Evolutionary conservation across 2,329 filamentous ascomycete genomes (phyloP), one percentile per base, ranked within the genome.

Genomic region (Periglandula ipomoeae): DNA sequence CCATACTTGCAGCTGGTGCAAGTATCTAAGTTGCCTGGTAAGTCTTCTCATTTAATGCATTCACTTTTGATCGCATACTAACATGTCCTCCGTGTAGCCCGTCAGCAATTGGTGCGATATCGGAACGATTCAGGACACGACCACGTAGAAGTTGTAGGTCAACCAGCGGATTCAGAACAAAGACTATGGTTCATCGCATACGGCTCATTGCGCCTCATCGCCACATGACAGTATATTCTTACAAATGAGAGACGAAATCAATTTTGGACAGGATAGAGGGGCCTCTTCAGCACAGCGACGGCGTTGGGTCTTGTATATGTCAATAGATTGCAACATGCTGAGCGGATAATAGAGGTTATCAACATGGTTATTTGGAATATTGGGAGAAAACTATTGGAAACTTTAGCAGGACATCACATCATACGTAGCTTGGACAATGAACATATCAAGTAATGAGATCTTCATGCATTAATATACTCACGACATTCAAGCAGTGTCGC

Each of bases 21-120:
- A 94, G 72, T 93, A 95, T 61, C 69, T 98, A 58, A 94, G 86
- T 65, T 98, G 93, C 63, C 70, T 98, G 70, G 88, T 93, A 72
- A 79, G 88, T 84, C 20, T 9, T 15, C 9, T 27, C 17, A 3
- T 24, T 13, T 3, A 9, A n/a, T 5, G 15, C 5, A 6, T 2
- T n/a, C 13, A 4, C 3, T 15, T 2, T 15, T 19, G 3, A 27
- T 24, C n/a, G 22, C 15, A 30, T 44, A 34, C 47, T 52, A 47
- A 52, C 34, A 22, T 42, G 13, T 6, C 30, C 2, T 40, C 6
- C 35, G 23, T 47, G 1, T 17, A 84, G 79, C 76, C 79, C 50
- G 72, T 87, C 48, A 85, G 76, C 54, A 72, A 81, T 57, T 87
- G 83, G 83, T 87, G 83, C 58, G 76, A 83, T 34, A 69, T 71